These are phyloP conservation scores for Puccinia triticina DNA, from an alignment of 1,284 basidiomycete species.

Conservation along the genomic window DNA sequence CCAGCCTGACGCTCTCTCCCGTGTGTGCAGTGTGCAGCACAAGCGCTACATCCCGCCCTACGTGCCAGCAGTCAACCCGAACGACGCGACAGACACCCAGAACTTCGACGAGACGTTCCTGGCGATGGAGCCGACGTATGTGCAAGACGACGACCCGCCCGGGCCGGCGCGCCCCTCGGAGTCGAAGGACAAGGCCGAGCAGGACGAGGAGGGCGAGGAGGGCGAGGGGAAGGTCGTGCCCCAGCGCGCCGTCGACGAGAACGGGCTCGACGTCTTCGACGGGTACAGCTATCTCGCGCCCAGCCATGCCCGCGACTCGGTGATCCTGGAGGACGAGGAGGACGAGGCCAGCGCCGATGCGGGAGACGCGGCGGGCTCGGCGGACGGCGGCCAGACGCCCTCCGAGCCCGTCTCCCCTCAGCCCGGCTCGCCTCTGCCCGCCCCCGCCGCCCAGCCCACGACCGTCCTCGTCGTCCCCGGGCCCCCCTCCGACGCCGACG, in stretches of 20 bases:
- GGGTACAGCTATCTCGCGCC: conserved; percentile 74
- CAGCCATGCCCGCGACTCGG: conserved; percentile 71
- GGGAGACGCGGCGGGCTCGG: conserved; percentile 54
- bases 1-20: too few species aligned
- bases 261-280: conserved; percentile 68
- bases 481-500: too few species aligned
- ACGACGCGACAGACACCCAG: conserved; percentile 90
- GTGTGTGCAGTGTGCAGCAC: conserved; percentile 77
- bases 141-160: conserved; percentile 65
- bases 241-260: conserved; percentile 45
- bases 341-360: conserved; percentile 64
- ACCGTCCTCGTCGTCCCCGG: conserved; percentile 66
- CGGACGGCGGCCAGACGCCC: conserved; percentile 57
- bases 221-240: conserved; percentile 35
- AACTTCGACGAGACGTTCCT: conserved; percentile 98
- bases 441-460: conserved; percentile 63
- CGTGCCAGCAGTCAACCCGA: conserved; percentile 88
- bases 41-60: conserved; percentile 97
- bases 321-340: conserved; percentile 72
- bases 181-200: conserved; percentile 61
- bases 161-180: conserved; percentile 64
- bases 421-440: conserved; percentile 61
- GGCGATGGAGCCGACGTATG: conserved; percentile 66
- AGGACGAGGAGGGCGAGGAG: conserved; percentile 68
- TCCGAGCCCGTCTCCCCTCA: conserved; percentile 64